A percentile compares a stretch with the other conserved stretches of the same genome.
phyloP scores from a whole-genome alignment of 805 yeast species.

The Metschnikowia reukaufii region DNA sequence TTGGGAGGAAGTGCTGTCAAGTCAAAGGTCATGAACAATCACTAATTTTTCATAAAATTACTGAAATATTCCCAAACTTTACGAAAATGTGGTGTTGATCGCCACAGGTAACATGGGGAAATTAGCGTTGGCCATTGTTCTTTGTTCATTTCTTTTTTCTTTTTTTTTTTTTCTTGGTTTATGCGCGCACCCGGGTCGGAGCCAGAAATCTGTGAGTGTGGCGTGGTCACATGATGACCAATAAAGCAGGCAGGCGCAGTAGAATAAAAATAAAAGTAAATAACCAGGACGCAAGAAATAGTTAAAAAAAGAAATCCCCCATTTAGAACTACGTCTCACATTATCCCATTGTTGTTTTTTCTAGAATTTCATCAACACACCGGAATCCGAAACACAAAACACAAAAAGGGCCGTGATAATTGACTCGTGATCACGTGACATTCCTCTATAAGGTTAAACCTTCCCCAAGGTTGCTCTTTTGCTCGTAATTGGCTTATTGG shows the following conservation, averaged over 20 bases:
- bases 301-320: background rate
- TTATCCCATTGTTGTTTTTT: background rate
- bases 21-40: too few species aligned
- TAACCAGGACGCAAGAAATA: background rate
- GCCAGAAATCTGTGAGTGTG: background rate
- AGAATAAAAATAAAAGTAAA: background rate
- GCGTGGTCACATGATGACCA: background rate
- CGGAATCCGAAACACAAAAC: too few species aligned
- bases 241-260: background rate
- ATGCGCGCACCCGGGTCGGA: conserved; percentile 6
- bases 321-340: too few species aligned
- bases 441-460: background rate
- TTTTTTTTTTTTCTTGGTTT: background rate
- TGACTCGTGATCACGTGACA: background rate
- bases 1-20: too few species aligned
- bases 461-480: background rate
- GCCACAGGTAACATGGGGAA: background rate
- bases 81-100: background rate
- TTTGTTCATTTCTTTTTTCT: too few species aligned
- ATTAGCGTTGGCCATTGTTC: background rate
- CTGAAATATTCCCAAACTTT: too few species aligned
- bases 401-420: background rate
- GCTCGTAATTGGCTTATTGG: background rate
- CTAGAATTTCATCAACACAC: too few species aligned
- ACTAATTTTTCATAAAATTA: too few species aligned